Conservation (phyloP, 495 filamentous ascomycete genomes). For the Talaromyces proteolyticus region DNA sequence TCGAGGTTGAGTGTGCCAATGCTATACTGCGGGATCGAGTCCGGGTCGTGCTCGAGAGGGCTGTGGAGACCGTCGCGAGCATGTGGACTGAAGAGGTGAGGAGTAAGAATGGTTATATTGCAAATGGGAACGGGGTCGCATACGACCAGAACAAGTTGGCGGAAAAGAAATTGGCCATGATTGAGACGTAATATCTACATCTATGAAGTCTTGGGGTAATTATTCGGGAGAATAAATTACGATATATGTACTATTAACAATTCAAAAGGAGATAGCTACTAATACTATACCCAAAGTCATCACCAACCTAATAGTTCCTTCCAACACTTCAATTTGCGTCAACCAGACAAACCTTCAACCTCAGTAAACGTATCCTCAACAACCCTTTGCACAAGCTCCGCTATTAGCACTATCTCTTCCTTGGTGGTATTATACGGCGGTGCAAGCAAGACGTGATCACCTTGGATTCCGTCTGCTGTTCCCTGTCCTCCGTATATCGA, state of each 20-base stretch:
- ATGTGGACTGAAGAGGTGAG: conserved; percentile 45
- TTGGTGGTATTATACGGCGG: conserved; percentile 66
- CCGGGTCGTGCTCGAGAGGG: conserved; percentile 81
- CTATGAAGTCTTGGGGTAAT: too few species aligned
- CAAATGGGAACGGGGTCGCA: background rate
- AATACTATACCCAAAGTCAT: background rate
- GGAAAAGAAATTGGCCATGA: conserved; percentile 6
- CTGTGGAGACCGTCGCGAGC: conserved; percentile 83
- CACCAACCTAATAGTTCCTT: conserved; percentile 8
- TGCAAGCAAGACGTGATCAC: conserved; percentile 72
- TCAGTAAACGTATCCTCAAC: conserved; percentile 26
- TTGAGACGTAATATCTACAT: conserved; percentile 4
- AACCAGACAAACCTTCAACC: background rate
- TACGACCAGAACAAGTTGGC: background rate
- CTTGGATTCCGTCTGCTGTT: conserved; percentile 57
- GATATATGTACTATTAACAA: background rate
- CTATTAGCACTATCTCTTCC: conserved; percentile 57
- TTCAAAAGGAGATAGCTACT: background rate
- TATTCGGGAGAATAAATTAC: background rate
- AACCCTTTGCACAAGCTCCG: conserved; percentile 32
- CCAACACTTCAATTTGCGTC: conserved; percentile 8
- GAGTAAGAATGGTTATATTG: background rate
- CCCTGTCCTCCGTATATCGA: conserved; percentile 66
- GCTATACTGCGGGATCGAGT: conserved; percentile 72
- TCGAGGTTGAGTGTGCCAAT: conserved; percentile 82